Evolutionary conservation across 495 filamentous ascomycete genomes (phyloP), one percentile per base, ranked within the genome.

Genomic region (Penicillium longicatenatum): DNA sequence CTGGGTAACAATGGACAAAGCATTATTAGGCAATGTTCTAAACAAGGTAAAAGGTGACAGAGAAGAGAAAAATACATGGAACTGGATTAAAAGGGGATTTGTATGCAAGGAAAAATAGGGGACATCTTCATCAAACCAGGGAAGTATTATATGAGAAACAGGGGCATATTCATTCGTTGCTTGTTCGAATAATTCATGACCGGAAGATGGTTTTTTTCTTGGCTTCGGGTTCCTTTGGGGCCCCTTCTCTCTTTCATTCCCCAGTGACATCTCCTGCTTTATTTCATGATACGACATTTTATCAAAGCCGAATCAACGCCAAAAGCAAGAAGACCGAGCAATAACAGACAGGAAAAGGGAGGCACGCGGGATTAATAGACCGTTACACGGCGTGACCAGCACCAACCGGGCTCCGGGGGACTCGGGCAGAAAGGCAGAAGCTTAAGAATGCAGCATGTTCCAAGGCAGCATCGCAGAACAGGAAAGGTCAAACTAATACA

Each of bases 321-420:
- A 43, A 52, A 52, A 52, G 52, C 52, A 63, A 56, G 55, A 29
- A 42, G 41, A 61, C 48, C 42, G 29, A 43, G 44, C 24, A 42
- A 17, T 31, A 51, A 52, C 30, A 39, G 59, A 66, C 57, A 46
- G 49, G 20, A 49, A 17, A 53, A 21, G 56, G 39, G 51, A 41
- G 26, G 5, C 45, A 51, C 42, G 44, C 41, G 50, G 51, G 60
- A 62, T 47, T 54, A 52, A 52, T 59, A 58, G 58, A 62, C 64
- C 58, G 58, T 55, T 66, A 67, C 67, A 61, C 66, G 70, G 68
- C 54, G 68, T 72, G 72, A 72, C 73, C 75, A 75, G 75, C 75
- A 75, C 59, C 66, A 65, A 74, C 71, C 71, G 67, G 58, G 65
- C 65, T 64, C 61, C 55, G 43, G 53, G 19, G 50, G 49, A 60